Evolutionary conservation across 2,329 filamentous ascomycete genomes (phyloP).

Genomic region (Reticulascus tulasneorum): DNA sequence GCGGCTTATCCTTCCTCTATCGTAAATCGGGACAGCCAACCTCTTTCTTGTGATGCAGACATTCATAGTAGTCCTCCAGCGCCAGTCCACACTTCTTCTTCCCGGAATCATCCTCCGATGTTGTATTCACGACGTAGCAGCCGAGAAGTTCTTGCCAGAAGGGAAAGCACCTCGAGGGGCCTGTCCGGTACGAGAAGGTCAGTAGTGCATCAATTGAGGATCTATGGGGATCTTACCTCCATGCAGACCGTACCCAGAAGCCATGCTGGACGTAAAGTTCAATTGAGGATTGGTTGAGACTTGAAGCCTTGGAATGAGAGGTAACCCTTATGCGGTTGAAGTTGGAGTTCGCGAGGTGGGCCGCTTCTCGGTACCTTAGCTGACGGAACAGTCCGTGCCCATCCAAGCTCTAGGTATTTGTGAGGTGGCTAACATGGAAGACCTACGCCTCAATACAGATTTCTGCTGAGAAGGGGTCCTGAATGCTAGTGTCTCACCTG

Average conservation of each 20-base stretch:
- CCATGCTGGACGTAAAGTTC: slow-evolving; percentile 48
- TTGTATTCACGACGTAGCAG: slow-evolving; percentile 95
- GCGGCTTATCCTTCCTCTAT: not conserved
- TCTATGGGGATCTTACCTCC: slow-evolving; percentile 53
- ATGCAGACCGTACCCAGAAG: slow-evolving; percentile 77
- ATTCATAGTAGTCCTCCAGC: slow-evolving; percentile 98
- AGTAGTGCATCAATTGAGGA: slow-evolving; percentile 13
- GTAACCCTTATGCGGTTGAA: no score
- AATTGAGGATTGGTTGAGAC: slow-evolving; percentile 22
- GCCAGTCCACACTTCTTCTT: slow-evolving; percentile 83
- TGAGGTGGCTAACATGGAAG: no score
- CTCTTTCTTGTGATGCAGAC: slow-evolving; percentile 98
- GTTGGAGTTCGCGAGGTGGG: no score
- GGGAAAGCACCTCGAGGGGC: slow-evolving; percentile 82
- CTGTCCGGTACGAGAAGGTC: slow-evolving; percentile 29
- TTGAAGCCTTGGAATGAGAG: no score
- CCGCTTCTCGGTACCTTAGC: no score
- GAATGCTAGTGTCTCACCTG: no score
- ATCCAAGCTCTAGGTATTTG: no score
- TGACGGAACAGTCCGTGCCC: no score
- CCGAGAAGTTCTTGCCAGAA: slow-evolving; percentile 99
- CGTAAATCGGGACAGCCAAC: slow-evolving; percentile 45
- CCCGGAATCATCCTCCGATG: slow-evolving; percentile 69
- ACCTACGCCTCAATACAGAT: no score
- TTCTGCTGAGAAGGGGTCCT: no score